phyloP scores from a whole-genome alignment of 2,329 filamentous ascomycete genomes.

The Xylaria arbuscula region DNA sequence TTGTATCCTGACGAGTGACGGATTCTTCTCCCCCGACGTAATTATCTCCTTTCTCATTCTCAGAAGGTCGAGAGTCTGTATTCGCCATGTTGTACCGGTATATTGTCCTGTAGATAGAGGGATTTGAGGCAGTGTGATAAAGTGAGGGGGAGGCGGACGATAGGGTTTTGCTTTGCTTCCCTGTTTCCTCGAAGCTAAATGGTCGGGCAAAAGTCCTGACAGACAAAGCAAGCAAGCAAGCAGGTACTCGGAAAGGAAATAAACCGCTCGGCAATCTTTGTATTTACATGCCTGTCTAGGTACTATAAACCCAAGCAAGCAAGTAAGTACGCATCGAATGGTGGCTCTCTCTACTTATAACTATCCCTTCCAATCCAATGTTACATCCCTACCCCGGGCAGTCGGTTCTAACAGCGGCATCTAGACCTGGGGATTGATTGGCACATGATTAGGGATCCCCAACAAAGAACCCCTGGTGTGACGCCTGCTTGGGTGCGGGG shows the following conservation, averaged over 20 bases:
- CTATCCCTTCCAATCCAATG: not conserved
- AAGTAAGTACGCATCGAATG: not conserved
- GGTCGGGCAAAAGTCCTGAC: not conserved
- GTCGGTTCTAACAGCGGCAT: conserved; percentile 19
- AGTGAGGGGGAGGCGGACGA: not conserved
- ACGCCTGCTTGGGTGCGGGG: conserved; percentile 27
- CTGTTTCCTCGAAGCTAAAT: not conserved
- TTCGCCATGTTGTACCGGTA: conserved; percentile 33
- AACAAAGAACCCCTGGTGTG: conserved; percentile 11
- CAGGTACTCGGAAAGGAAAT: not conserved
- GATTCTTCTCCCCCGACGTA: conserved; percentile 36
- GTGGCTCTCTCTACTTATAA: no score
- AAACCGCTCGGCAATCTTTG: not conserved
- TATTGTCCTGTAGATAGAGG: no score
- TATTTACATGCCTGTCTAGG: not conserved
- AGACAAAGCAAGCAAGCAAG: not conserved
- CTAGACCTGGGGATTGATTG: conserved; percentile 19
- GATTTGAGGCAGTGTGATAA: not conserved
- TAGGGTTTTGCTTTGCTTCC: not conserved
- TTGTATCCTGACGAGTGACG: conserved; percentile 34
- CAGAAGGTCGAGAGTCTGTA: conserved; percentile 3
- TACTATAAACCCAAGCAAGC: not conserved
- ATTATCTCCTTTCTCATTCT: conserved; percentile 13
- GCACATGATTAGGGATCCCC: conserved; percentile 15
- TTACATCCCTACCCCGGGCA: conserved; percentile 7